Percentiles rank a stretch among this genome's conserved stretches.
These are phyloP conservation scores for Millerago galiae DNA, from an alignment of 805 yeast species.

Conservation along the genomic window DNA sequence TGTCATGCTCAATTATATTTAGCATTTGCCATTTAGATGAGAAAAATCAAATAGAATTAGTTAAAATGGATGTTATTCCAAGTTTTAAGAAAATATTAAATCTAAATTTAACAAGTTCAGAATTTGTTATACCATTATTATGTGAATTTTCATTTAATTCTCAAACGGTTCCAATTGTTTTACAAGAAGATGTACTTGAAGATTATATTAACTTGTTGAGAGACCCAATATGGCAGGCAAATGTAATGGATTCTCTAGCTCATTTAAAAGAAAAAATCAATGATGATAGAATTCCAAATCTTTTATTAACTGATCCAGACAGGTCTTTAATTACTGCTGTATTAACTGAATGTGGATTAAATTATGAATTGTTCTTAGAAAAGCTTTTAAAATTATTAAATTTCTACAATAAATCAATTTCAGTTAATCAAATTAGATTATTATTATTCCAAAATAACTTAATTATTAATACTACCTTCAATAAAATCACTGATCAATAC, in stretches of 20 bases:
- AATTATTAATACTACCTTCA: slow-evolving; percentile 11
- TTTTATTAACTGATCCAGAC: slow-evolving; percentile 24
- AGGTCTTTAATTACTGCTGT: slow-evolving; percentile 34
- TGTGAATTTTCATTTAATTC: slow-evolving; percentile 42
- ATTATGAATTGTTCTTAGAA: slow-evolving; percentile 37
- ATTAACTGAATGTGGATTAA: slow-evolving; percentile 32
- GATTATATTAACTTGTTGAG: slow-evolving; percentile 31
- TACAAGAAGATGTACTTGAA: slow-evolving; percentile 26
- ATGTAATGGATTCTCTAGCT: slow-evolving; percentile 43
- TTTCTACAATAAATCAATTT: slow-evolving; percentile 9
- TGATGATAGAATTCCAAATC: slow-evolving; percentile 24
- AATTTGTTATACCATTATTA: slow-evolving; percentile 40
- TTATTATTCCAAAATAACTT: slow-evolving; percentile 10
- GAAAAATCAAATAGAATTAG: slow-evolving; percentile 32
- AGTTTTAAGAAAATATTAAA: slow-evolving; percentile 30
- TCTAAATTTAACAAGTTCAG: slow-evolving; percentile 37
- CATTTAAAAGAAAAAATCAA: slow-evolving; percentile 35
- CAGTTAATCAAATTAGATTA: slow-evolving; percentile 18
- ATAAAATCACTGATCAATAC: slow-evolving; percentile 6
- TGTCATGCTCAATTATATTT: slow-evolving; percentile 38
- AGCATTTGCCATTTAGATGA: slow-evolving; percentile 41
- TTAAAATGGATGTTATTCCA: slow-evolving; percentile 35
- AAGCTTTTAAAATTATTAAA: slow-evolving; percentile 30
- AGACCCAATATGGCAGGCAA: slow-evolving; percentile 48
- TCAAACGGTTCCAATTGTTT: slow-evolving; percentile 15